Conservation (phyloP, 805 yeast species). For the Ogataea pignaliae region DNA sequence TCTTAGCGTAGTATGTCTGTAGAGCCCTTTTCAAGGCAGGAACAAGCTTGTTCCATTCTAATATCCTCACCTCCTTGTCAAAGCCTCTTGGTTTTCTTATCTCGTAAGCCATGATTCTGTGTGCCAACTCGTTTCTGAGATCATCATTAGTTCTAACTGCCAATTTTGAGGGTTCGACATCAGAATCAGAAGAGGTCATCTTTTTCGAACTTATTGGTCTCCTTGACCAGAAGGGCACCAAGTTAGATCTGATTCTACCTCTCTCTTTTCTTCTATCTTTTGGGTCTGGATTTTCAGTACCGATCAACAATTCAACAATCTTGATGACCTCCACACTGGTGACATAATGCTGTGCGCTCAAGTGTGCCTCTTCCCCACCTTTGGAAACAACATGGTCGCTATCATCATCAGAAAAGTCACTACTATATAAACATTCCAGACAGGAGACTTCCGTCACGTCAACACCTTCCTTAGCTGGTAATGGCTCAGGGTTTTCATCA, state of each 20-base stretch:
- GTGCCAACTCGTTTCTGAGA: slow-evolving; percentile 51
- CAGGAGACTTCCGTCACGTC: slow-evolving; percentile 59
- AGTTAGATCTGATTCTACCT: slow-evolving; percentile 61
- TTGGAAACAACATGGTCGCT: slow-evolving; percentile 16
- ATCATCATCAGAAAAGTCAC: slow-evolving; percentile 17
- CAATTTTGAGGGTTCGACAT: slow-evolving; percentile 6
- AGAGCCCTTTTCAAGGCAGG: slow-evolving; percentile 61
- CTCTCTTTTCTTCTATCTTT: slow-evolving; percentile 55
- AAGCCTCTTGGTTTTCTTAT: slow-evolving; percentile 62
- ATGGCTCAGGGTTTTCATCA: slow-evolving; percentile 37
- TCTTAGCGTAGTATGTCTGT: slow-evolving; percentile 60
- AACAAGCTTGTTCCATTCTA: slow-evolving; percentile 54
- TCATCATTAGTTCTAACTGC: slow-evolving; percentile 27
- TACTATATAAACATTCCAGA: slow-evolving; percentile 38
- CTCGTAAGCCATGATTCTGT: slow-evolving; percentile 61
- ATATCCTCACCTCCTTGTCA: slow-evolving; percentile 61
- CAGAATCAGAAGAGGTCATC: slow-evolving; percentile 4
- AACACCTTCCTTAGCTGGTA: slow-evolving; percentile 35
- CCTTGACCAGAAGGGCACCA: slow-evolving; percentile 65
- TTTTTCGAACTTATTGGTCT: slow-evolving; percentile 50
- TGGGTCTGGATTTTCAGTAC: slow-evolving; percentile 41
- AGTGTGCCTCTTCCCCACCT: slow-evolving; percentile 22
- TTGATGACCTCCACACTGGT: slow-evolving; percentile 66
- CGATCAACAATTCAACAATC: slow-evolving; percentile 58
- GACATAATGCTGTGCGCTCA: slow-evolving; percentile 41